These are phyloP conservation scores for Polygonum maritimum DNA, from an alignment of 148 eudicot species.

Conservation along the genomic window DNA sequence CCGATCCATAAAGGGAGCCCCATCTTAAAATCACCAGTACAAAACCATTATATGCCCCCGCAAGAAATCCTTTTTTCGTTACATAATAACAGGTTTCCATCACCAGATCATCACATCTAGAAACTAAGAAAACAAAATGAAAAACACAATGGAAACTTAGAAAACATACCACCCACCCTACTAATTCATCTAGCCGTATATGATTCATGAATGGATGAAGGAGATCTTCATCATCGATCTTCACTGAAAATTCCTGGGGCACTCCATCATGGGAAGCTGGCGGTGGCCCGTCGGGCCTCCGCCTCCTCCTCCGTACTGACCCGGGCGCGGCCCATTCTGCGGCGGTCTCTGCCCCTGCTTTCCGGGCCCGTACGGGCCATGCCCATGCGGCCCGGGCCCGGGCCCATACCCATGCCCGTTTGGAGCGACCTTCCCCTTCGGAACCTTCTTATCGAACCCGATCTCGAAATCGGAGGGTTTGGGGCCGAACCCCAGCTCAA, in stretches of 20 bases:
- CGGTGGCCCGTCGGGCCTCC: not conserved
- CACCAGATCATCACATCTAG: not conserved
- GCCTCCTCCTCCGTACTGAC: not conserved
- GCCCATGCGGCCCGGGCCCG: not conserved
- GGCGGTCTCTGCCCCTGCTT: not conserved
- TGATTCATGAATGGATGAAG: not conserved
- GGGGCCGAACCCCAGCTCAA: slow-evolving; percentile 1
- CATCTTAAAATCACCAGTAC: not conserved
- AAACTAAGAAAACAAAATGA: not conserved
- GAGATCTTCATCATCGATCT: not conserved
- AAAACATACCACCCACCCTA: not conserved
- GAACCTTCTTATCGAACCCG: slow-evolving; percentile 3
- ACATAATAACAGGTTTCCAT: not conserved
- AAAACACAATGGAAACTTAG: not conserved
- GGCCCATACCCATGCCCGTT: slow-evolving; percentile 2
- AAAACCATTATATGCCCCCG: not conserved
- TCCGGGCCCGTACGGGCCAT: not conserved
- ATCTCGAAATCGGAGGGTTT: not conserved
- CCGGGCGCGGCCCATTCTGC: not conserved
- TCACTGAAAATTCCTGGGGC: not conserved
- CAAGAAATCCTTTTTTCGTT: not conserved
- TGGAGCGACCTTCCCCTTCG: slow-evolving; percentile 9
- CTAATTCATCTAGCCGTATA: not conserved
- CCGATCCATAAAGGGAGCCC: not conserved
- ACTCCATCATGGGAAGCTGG: slow-evolving; percentile 4